phyloP scores from a whole-genome alignment of 768 basidiomycete genomes.

The Kwoniella sp. region DNA sequence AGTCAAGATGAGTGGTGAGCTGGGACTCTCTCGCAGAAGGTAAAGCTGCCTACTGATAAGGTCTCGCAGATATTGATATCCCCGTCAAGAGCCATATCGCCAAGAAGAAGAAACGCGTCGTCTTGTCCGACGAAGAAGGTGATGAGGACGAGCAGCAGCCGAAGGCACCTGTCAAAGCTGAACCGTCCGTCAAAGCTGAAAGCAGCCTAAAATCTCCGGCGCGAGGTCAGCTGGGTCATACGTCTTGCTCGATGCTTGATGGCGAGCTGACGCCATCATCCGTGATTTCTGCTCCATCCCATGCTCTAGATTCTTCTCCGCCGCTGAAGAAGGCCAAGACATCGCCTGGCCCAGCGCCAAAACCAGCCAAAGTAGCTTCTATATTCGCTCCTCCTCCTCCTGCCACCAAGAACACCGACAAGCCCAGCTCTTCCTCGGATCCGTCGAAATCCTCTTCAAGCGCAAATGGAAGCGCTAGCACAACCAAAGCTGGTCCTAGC shows the following conservation, averaged over 20 bases:
- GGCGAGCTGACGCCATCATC: too few species aligned
- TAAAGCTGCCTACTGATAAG: background rate
- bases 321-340: constrained; percentile 44
- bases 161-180: background rate
- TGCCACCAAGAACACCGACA: constrained; percentile 17
- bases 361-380: constrained; percentile 25
- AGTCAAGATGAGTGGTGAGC: background rate
- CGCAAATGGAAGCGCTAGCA: constrained; percentile 2
- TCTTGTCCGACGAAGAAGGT: constrained; percentile 43
- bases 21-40: background rate
- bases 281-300: too few species aligned
- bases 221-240: constrained; percentile 8
- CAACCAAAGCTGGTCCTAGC: background rate
- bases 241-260: too few species aligned
- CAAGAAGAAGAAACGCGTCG: constrained; percentile 42
- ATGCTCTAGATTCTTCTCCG: constrained; percentile 28
- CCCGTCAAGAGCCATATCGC: constrained; percentile 22
- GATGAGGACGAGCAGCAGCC: constrained; percentile 5
- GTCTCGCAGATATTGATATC: constrained; percentile 21
- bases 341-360: background rate
- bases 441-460: constrained; percentile 9
- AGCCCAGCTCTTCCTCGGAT: constrained; percentile 7
- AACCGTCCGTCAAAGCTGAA: background rate
- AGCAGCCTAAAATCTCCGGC: background rate
- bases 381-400: constrained; percentile 36